Percentiles rank a stretch among this genome's conserved stretches.
Evolutionary conservation across 768 basidiomycete species (phyloP).

Genomic region (Pholiota microspora): DNA sequence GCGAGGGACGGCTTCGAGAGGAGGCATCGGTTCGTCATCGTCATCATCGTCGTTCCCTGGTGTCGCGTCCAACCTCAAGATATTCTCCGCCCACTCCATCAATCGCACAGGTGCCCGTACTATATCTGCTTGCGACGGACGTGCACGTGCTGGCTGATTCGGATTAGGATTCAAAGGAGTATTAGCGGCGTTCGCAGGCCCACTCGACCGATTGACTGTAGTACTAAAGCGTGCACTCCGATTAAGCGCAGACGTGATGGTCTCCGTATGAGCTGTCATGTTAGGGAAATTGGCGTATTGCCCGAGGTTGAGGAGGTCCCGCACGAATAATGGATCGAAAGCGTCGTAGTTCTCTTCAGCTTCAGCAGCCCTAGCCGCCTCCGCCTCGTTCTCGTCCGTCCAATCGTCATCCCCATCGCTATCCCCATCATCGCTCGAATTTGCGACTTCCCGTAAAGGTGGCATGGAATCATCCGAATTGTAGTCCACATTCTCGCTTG

Average conservation of each 20-base stretch:
- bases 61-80: not conserved
- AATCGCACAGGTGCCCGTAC: not conserved
- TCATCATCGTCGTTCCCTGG: not conserved
- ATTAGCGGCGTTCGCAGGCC: not conserved
- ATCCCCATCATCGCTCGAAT: not conserved
- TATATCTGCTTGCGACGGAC: too few species aligned
- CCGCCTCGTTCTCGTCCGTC: not conserved
- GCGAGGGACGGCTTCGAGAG: too few species aligned
- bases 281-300: not conserved
- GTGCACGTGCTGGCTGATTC: too few species aligned
- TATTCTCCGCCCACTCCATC: not conserved
- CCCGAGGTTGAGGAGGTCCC: not conserved
- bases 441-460: not conserved
- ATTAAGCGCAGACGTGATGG: not conserved
- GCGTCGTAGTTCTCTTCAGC: not conserved
- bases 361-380: not conserved
- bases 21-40: not conserved
- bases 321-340: not conserved
- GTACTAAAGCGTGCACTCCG: constrained; percentile 8
- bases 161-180: too few species aligned
- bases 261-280: not conserved
- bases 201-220: constrained; percentile 1
- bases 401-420: not conserved
- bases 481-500: not conserved
- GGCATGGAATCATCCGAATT: constrained; percentile 5